phyloP scores from a whole-genome alignment of 805 yeast species.

The Starmerella floricola region DNA sequence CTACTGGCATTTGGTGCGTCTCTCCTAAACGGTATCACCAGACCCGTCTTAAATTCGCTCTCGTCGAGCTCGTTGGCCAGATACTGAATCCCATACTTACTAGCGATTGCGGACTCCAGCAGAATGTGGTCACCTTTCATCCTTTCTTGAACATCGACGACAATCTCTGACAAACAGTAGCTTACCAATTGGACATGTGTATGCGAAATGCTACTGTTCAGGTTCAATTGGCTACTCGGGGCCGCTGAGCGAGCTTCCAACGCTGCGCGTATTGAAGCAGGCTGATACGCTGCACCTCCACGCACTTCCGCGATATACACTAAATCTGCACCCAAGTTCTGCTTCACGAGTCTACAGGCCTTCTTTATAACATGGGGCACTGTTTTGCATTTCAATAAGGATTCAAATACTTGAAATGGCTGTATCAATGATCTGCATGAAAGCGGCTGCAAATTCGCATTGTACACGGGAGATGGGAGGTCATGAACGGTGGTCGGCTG shows the following conservation, averaged over 20 bases:
- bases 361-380: conserved; percentile 22
- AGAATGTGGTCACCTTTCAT: background rate
- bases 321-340: conserved; percentile 20
- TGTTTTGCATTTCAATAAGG: conserved; percentile 20
- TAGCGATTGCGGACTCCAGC: conserved; percentile 7
- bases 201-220: too few relatives aligned
- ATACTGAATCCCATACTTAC: conserved; percentile 15
- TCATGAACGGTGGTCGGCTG: background rate
- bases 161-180: conserved; percentile 3
- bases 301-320: conserved; percentile 25
- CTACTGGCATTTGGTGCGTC: background rate
- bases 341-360: conserved; percentile 23
- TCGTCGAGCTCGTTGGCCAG: background rate
- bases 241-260: too few relatives aligned
- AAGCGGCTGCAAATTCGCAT: conserved; percentile 4
- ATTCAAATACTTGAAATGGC: conserved; percentile 23
- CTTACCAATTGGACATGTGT: conserved; percentile 3
- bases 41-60: conserved; percentile 4
- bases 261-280: too few relatives aligned
- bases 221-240: too few relatives aligned
- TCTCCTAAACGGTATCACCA: conserved; percentile 14
- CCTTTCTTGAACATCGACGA: background rate
- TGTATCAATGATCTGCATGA: conserved; percentile 14
- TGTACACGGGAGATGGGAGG: background rate
- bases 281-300: background rate